phyloP scores from a whole-genome alignment of 2,329 filamentous ascomycete genomes.

The Ophiostoma novo-ulmi region DNA sequence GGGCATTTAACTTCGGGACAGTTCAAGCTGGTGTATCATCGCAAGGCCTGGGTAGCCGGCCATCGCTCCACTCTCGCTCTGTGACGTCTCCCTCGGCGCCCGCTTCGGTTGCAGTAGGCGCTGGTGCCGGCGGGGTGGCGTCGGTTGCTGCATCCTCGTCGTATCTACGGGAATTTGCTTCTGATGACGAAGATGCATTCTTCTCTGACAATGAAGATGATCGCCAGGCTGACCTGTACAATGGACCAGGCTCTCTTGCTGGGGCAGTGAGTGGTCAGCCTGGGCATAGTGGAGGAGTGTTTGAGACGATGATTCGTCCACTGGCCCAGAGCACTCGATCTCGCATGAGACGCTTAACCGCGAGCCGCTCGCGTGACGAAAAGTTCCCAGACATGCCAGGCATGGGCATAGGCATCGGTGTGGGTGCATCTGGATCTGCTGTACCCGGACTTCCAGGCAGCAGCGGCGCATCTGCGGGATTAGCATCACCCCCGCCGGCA shows the following conservation, averaged over 20 bases:
- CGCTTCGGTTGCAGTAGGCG: conserved; percentile 21
- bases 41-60: conserved; percentile 42
- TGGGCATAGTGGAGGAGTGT: conserved; percentile 21
- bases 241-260: background rate
- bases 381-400: conserved; percentile 21
- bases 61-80: conserved; percentile 71
- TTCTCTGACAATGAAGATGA: conserved; percentile 74
- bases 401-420: conserved; percentile 10
- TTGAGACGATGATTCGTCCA: conserved; percentile 59
- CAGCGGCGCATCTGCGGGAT: background rate
- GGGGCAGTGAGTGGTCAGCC: background rate
- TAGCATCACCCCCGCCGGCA: conserved; percentile 13
- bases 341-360: conserved; percentile 58
- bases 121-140: conserved; percentile 50
- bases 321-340: conserved; percentile 53
- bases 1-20: conserved; percentile 43
- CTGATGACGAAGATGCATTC: conserved; percentile 75
- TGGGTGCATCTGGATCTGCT: background rate
- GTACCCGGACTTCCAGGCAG: background rate
- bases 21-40: background rate
- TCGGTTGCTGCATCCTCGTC: conserved; percentile 62
- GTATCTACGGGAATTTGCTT: conserved; percentile 58
- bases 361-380: conserved; percentile 44
- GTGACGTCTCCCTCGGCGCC: conserved; percentile 72
- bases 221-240: conserved; percentile 34